Evolutionary conservation across 345 rosid genomes (phyloP), one percentile per base, ranked within the genome.

Genomic region (Populus pruinosa): DNA sequence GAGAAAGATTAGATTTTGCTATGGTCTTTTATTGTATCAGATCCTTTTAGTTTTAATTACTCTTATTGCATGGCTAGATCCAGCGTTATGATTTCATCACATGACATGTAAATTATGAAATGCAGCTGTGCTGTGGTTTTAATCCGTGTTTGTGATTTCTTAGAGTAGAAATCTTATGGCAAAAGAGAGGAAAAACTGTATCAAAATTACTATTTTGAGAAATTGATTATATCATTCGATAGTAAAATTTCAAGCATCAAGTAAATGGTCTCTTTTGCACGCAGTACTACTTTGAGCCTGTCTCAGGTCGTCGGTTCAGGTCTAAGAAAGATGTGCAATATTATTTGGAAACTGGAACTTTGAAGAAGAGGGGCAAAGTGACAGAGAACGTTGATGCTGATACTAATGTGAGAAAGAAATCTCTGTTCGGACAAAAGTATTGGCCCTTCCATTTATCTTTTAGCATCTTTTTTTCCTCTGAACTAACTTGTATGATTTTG

Each of bases 321-420:
- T 87, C 90, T 10, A 89, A 83, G 86, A 81, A 76, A 69, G 92
- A 89, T 61, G 90, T 86, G 44, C 89, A 76, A 47, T 38, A 74
- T 73, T 89, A 78, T 76, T 75, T 89, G 81, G 86, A 87, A 76
- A 82, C 82, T 5, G 92, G 90, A 76, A 75, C 77, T 4, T 25
- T 72, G 49, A 80, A 68, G 36, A 86, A 81, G 82, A 81, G 29
- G 59, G 79, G 13, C 61, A 87, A 8, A 80, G 77, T 25, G 79
- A 18, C 70, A 12, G 86, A 78, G 33, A 85, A 70, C 25, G 59
- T 82, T 14, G 84, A 81, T 61, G 77, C 53, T 33, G 73, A 75
- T 47, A 69, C 76, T 62, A 80, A 79, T 66, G 92, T 86, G 72
- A 87, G 93, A 79, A 59, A 67, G 75, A 16, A 12, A 39, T 61